These are phyloP conservation scores for Trichosporon sp. DNA, from an alignment of 1,284 basidiomycete species.

Conservation along the genomic window DNA sequence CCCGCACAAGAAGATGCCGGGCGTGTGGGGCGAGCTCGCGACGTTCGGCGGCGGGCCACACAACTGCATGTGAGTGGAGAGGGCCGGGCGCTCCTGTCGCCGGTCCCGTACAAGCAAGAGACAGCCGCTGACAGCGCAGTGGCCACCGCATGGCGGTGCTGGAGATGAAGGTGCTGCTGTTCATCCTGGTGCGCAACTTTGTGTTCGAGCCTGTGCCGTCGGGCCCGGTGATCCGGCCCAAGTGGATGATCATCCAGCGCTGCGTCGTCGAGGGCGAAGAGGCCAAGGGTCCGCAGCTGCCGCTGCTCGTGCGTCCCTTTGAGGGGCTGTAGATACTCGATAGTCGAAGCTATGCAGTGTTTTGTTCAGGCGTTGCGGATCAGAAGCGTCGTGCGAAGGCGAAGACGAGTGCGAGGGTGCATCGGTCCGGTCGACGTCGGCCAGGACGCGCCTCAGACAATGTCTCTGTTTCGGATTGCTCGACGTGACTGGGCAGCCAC, in stretches of 20 bases:
- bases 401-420: too few relatives aligned
- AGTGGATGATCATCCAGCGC: conserved; percentile 46
- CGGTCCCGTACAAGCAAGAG: too few relatives aligned
- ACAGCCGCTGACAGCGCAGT: conserved; percentile 17
- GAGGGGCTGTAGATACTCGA: not conserved
- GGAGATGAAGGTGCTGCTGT: conserved; percentile 59
- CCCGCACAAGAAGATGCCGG: conserved; percentile 29
- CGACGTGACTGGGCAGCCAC: not conserved
- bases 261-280: conserved; percentile 43
- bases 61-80: conserved; percentile 14
- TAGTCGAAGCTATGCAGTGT: not conserved
- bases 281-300: conserved; percentile 47
- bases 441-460: not conserved
- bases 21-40: conserved; percentile 58
- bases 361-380: not conserved
- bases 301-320: conserved; percentile 22
- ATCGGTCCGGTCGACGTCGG: not conserved
- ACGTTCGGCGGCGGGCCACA: conserved; percentile 3
- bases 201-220: conserved; percentile 49
- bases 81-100: too few relatives aligned
- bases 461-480: not conserved
- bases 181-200: conserved; percentile 56
- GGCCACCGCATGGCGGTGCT: conserved; percentile 63
- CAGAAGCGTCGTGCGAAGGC: not conserved
- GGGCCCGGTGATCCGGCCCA: conserved; percentile 36